Conservation (phyloP, 1,284 basidiomycete genomes). For the Naganishia liquefaciens region DNA sequence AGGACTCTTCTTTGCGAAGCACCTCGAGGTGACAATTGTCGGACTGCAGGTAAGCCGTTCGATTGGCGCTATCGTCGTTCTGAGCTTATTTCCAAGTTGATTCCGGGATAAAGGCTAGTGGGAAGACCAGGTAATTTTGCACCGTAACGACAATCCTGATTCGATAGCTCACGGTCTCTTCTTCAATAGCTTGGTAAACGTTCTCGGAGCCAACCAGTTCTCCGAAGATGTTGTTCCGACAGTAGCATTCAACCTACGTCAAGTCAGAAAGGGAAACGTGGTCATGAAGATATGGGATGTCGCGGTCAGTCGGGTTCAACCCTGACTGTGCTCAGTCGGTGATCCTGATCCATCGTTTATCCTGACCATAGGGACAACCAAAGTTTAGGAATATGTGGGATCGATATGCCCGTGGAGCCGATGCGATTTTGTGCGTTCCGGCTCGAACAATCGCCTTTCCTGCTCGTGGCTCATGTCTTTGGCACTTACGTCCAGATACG, state of each 20-base stretch:
- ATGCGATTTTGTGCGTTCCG: conserved; percentile 80
- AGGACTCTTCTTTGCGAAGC: conserved; percentile 76
- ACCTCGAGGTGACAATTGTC: conserved; percentile 88
- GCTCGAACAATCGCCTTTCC: no score
- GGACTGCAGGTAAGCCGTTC: conserved; percentile 72
- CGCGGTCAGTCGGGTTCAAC: conserved; percentile 56
- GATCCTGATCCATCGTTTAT: conserved; percentile 34
- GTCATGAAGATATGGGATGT: conserved; percentile 96
- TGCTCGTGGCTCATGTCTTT: no score
- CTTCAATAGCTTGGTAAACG: conserved; percentile 65
- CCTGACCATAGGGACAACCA: conserved; percentile 67
- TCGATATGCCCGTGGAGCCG: conserved; percentile 89
- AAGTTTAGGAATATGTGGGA: conserved; percentile 84
- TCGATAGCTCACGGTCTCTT: no score
- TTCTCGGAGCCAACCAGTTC: conserved; percentile 87
- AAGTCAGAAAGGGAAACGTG: conserved; percentile 80
- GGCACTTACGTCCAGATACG: conserved; percentile 63
- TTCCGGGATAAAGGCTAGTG: conserved; percentile 69
- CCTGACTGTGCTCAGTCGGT: conserved; percentile 52
- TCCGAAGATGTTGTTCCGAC: conserved; percentile 92
- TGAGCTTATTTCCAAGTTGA: conserved; percentile 1
- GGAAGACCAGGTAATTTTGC: conserved; percentile 73
- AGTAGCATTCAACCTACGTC: conserved; percentile 74
- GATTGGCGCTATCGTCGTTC: not conserved
- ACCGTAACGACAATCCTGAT: not conserved